Percentiles rank a stretch among this genome's conserved stretches.
Evolutionary conservation across 2,329 filamentous ascomycete species (phyloP).

Genomic region (Clarireedia monteithiana): DNA sequence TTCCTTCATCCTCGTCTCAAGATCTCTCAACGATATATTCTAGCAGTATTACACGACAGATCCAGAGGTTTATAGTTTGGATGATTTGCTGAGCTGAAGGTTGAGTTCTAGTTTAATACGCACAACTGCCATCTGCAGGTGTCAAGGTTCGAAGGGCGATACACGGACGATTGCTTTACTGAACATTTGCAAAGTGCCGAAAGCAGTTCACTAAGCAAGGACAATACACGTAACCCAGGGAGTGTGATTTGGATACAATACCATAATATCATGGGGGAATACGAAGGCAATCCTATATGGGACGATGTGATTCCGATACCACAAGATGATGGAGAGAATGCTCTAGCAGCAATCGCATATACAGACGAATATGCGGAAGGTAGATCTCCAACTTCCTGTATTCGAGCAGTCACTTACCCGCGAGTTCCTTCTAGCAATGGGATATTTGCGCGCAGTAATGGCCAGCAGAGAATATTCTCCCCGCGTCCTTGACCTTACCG

Average conservation of each 20-base stretch:
- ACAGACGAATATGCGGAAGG: conserved; percentile 79
- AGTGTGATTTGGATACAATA: too few relatives aligned
- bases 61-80: too few relatives aligned
- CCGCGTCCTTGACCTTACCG: conserved; percentile 72
- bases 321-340: conserved; percentile 73
- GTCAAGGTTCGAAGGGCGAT: too few relatives aligned
- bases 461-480: conserved; percentile 74
- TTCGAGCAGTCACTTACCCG: not conserved
- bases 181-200: not conserved
- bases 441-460: conserved; percentile 93
- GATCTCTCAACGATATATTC: too few relatives aligned
- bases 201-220: not conserved
- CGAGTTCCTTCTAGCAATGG: conserved; percentile 53
- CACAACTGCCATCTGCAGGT: too few relatives aligned
- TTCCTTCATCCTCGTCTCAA: too few relatives aligned
- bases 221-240: not conserved
- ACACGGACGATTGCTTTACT: too few relatives aligned
- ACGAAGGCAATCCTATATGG: conserved; percentile 60
- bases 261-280: conserved; percentile 18
- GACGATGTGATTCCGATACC: conserved; percentile 77
- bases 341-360: conserved; percentile 90
- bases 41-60: too few relatives aligned
- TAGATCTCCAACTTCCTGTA: conserved; percentile 26
- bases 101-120: too few relatives aligned
- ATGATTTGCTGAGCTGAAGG: too few relatives aligned